Base-by-base conservation (phyloP, 1,284 basidiomycete genomes). In the Boletellus deceptivus region DNA sequence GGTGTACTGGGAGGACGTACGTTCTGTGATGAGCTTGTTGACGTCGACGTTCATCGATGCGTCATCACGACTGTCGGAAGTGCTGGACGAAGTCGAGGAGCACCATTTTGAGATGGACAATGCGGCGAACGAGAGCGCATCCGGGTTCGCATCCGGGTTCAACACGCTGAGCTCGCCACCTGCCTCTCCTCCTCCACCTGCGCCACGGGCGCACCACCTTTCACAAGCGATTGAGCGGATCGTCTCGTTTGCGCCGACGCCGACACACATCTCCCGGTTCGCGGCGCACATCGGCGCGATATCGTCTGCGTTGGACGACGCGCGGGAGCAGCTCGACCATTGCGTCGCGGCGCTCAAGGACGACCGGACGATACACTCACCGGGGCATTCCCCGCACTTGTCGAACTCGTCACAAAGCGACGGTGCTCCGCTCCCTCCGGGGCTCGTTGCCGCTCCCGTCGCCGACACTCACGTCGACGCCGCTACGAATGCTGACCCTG, bases 1-100 rank as follows among this genome's bases (percentile, higher is more conserved):
- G 55, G 70, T 72, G 7, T 91, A 91, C 59, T 91, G 88, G 88
- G 88, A 90, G 57, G 83, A 90, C 59, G 87, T 88, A 29, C 77
- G 84, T 20, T 81, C 82, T 35, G 79, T 91, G 29, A 83, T 89
- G 74, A 75, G 74, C 6, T 64, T 91, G 5, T 67, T 91, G 50
- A 82, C 82, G 2, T 82, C 75, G 34, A 78, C 86, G 6, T 73
- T 91, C 38, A 73, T 75, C 4, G 87, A 89, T 60, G 78, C 84
- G 2, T 75, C 82, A 10, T 71, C 79, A 10, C 70, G 82, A 22
- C 73, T 91, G 3, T 65, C 72, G 0, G 81, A 83, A 33, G 84
- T 82, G 0, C 70, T 91, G 18, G 78, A 82, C 16, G 77, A 82
- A 17, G 71, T 73, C 2, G 82, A 83, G 59, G 72, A 67, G 25